Conservation (phyloP, 345 rosid genomes). For the Ceriops tagal region DNA sequence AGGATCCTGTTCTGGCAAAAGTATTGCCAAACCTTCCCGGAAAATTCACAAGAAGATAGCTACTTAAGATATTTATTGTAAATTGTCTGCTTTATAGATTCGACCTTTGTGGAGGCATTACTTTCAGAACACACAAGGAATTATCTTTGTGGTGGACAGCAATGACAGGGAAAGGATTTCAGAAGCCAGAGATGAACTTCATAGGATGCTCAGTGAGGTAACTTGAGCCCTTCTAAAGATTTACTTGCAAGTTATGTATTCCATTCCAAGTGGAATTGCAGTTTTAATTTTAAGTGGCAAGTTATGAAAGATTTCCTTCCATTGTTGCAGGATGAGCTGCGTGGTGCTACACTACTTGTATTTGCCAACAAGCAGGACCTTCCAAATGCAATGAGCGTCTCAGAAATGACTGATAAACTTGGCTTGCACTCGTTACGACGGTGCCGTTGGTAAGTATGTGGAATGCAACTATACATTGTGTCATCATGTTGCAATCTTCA, state of each 20-base stretch:
- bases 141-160: slow-evolving; percentile 65
- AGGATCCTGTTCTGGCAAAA: too few species aligned
- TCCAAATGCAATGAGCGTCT: slow-evolving; percentile 55
- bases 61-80: background rate
- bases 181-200: slow-evolving; percentile 63
- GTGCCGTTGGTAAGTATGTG: slow-evolving; percentile 45
- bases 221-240: background rate
- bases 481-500: background rate
- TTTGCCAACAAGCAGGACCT: slow-evolving; percentile 76
- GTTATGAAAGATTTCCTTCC: too few species aligned
- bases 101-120: slow-evolving; percentile 66
- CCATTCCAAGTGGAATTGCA: background rate
- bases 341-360: slow-evolving; percentile 48
- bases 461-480: too few species aligned
- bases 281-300: background rate
- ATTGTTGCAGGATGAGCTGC: slow-evolving; percentile 44
- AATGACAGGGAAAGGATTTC: slow-evolving; percentile 53
- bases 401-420: slow-evolving; percentile 65
- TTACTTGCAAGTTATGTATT: background rate
- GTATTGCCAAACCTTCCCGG: too few species aligned
- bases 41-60: background rate
- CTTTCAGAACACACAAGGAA: slow-evolving; percentile 64
- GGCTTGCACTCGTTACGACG: slow-evolving; percentile 59
- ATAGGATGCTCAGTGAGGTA: slow-evolving; percentile 62
- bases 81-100: slow-evolving; percentile 27